These are phyloP conservation scores for Aspergillus funiculosus DNA, from an alignment of 495 filamentous ascomycete species.

Conservation along the genomic window DNA sequence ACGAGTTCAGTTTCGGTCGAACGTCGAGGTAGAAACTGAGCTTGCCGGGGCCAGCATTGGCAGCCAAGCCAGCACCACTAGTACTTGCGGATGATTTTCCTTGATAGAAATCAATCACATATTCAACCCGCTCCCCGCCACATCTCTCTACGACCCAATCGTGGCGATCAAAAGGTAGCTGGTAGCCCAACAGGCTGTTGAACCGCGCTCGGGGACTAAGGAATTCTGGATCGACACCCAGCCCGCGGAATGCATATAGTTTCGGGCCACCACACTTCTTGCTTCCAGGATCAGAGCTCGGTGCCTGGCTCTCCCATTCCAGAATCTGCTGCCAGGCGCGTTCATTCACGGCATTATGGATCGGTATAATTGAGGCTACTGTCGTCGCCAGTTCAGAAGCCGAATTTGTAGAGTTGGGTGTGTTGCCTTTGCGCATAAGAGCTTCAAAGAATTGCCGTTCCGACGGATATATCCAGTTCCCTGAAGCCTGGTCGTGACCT, in stretches of 20 bases:
- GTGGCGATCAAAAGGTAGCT: constrained; percentile 88
- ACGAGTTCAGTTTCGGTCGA: constrained; percentile 85
- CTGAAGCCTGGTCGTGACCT: constrained; percentile 53
- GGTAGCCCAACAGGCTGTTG: constrained; percentile 79
- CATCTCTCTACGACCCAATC: constrained; percentile 97
- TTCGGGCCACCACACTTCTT: constrained; percentile 71
- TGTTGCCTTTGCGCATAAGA: constrained; percentile 73
- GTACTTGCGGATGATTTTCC: constrained; percentile 49
- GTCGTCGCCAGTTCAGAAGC: constrained; percentile 51
- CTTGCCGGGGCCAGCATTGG: constrained; percentile 51
- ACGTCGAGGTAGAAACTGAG: constrained; percentile 94
- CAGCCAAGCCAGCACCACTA: constrained; percentile 28
- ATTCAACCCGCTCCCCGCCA: constrained; percentile 74
- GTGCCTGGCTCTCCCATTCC: constrained; percentile 68
- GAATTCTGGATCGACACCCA: constrained; percentile 52
- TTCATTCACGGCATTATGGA: constrained; percentile 97
- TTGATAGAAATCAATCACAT: constrained; percentile 96
- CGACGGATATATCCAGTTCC: constrained; percentile 96
- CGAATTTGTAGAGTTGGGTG: constrained; percentile 34
- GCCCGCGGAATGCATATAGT: constrained; percentile 75
- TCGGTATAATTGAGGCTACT: constrained; percentile 87
- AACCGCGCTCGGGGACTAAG: constrained; percentile 78
- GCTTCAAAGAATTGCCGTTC: constrained; percentile 95
- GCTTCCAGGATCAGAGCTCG: constrained; percentile 46
- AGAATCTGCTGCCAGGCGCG: constrained; percentile 79